These are phyloP conservation scores for Mucor piriformis DNA, from an alignment of 371 early-diverging fungal species.

Conservation along the genomic window DNA sequence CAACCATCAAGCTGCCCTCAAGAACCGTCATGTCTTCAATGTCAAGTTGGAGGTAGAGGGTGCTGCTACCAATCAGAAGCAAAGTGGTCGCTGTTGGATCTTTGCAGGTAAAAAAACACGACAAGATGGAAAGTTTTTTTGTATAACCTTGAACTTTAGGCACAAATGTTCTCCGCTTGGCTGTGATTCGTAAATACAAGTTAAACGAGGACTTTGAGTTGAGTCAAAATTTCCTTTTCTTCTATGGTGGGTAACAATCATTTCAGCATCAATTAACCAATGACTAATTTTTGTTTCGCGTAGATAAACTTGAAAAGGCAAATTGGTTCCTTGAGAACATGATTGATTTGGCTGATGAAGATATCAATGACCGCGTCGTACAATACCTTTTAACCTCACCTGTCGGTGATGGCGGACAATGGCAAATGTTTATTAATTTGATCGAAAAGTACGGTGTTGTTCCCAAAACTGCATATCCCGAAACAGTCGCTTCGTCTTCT, in stretches of 20 bases:
- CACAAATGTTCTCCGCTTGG: slow-evolving; percentile 45
- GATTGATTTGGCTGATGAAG: slow-evolving; percentile 66
- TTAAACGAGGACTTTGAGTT: slow-evolving; percentile 77
- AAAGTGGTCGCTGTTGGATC: slow-evolving; percentile 85
- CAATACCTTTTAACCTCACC: slow-evolving; percentile 73
- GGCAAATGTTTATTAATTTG: slow-evolving; percentile 81
- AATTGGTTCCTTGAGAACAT: slow-evolving; percentile 84
- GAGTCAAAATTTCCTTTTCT: slow-evolving; percentile 80
- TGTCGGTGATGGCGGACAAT: slow-evolving; percentile 70
- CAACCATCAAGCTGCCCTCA: slow-evolving; percentile 51
- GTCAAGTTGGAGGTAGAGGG: slow-evolving; percentile 66
- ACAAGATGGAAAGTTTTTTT: neutral
- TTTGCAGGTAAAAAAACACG: slow-evolving; percentile 65
- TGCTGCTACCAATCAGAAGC: slow-evolving; percentile 75
- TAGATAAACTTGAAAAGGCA: slow-evolving; percentile 77
- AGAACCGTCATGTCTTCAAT: slow-evolving; percentile 56
- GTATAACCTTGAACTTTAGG: slow-evolving; percentile 19
- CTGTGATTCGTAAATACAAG: slow-evolving; percentile 57
- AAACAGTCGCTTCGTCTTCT: slow-evolving; percentile 67
- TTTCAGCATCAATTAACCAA: too few species aligned
- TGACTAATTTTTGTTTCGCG: neutral
- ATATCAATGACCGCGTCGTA: slow-evolving; percentile 72
- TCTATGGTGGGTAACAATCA: slow-evolving; percentile 83
- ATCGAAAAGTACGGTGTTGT: slow-evolving; percentile 80
- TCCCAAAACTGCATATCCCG: slow-evolving; percentile 76